phyloP scores from a whole-genome alignment of 768 basidiomycete species.

The Mycena latifolia region DNA sequence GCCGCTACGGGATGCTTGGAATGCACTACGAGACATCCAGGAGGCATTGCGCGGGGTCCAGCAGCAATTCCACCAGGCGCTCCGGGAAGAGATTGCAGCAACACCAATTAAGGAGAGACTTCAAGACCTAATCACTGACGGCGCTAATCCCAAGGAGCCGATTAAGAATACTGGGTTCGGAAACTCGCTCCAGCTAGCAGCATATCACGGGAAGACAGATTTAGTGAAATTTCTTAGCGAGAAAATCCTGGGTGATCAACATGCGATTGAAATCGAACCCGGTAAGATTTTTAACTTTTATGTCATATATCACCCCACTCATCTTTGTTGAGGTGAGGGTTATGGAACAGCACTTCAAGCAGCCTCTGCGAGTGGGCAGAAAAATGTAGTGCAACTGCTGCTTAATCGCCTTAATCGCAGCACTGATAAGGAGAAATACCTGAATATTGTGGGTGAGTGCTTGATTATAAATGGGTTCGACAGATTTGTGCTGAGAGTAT shows the following conservation, averaged over 20 bases:
- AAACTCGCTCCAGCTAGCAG: slow-evolving; percentile 3
- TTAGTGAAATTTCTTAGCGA: background rate
- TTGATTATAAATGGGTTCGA: background rate
- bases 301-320: background rate
- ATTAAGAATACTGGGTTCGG: background rate
- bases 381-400: background rate
- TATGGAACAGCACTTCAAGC: slow-evolving; percentile 6
- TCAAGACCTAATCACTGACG: background rate
- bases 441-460: slow-evolving; percentile 3
- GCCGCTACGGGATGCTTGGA: slow-evolving; percentile 17
- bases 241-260: too few relatives aligned
- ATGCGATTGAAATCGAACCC: background rate
- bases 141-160: background rate
- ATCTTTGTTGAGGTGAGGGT: background rate
- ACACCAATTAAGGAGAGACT: slow-evolving; percentile 4
- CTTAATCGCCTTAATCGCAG: background rate
- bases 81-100: too few relatives aligned
- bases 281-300: background rate
- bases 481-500: too few relatives aligned
- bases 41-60: too few relatives aligned
- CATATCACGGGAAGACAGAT: background rate
- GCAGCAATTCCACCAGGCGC: too few relatives aligned
- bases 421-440: background rate
- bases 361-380: slow-evolving; percentile 1
- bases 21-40: slow-evolving; percentile 1